Base-by-base conservation (phyloP, 176 grass and related monocot species). In the Pharus latifolius region DNA sequence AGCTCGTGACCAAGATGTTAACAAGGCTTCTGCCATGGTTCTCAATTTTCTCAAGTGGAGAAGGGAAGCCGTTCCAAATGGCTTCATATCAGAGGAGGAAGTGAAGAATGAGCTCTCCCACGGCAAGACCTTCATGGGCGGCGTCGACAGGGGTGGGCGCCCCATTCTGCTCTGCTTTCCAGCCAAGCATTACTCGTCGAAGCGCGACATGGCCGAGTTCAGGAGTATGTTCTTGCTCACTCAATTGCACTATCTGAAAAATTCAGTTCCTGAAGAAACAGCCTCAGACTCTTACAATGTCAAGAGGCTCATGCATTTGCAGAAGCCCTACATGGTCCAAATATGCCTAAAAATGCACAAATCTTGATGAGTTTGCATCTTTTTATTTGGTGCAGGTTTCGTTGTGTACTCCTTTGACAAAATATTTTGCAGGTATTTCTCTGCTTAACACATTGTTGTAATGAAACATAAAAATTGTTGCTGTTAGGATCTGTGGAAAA, bases 1-100 rank as follows among this genome's bases (percentile, higher is more conserved):
- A 2, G 95, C 90, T 17, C 87, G 95, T 22, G 81, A 85, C 67
- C 78, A 78, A 13, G 51, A 86, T 45, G 63, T 91, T 20, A 24
- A 70, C 26, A 98, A 93, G 78, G 95, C 74, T 11, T 51, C 87
- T 0, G 51, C 75, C 12, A 76, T 98, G 81, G 78, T 93, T 24
- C 35, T 93, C 37, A 98, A 88, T 64, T 90, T 53, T 24, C 49
- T 90, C 2, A 74, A 70, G 50, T 93, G 95, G 95, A 82, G 87
- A 72, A 50, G 17, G 67, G 74, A 78, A 40, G 67, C 57, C 24
- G 84, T 74, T 45, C 94, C 94, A 9, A 84, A 79, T 25, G 84
- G 95, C 16, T 80, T 40, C 42, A 82, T 93, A 67, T 75, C 76
- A n/a, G 87, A 85, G 28, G 78, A 71, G 2, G 47, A 68, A 42